phyloP scores from a whole-genome alignment of 169 alveolate species.

The Plasmodium sp. region DNA sequence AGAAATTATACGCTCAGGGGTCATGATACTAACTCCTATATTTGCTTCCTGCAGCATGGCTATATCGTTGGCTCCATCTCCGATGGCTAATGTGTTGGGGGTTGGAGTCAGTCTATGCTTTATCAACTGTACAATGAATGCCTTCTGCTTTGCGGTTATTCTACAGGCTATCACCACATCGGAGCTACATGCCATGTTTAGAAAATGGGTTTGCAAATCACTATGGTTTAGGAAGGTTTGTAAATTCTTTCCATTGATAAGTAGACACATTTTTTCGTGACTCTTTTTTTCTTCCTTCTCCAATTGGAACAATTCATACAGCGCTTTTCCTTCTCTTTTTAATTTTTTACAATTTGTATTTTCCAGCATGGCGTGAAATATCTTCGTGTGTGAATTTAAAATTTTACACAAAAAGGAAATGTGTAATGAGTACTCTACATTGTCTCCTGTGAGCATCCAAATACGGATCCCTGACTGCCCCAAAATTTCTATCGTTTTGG shows the following conservation, averaged over 20 bases:
- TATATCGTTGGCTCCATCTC: constrained; percentile 85
- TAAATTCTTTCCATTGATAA: constrained; percentile 78
- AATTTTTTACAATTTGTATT: constrained; percentile 35
- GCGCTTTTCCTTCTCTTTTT: constrained; percentile 70
- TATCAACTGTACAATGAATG: constrained; percentile 78
- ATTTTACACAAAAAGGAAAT: constrained; percentile 87
- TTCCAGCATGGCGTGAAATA: constrained; percentile 70
- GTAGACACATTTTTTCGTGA: constrained; percentile 80
- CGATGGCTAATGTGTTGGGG: constrained; percentile 84
- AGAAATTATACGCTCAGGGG: constrained; percentile 97
- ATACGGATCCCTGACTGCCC: constrained; percentile 97
- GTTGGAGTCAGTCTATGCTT: constrained; percentile 79
- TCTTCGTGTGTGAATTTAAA: constrained; percentile 78
- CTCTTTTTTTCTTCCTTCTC: constrained; percentile 75
- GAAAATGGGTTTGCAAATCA: constrained; percentile 79
- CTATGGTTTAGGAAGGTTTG: constrained; percentile 75
- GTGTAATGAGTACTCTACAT: constrained; percentile 98
- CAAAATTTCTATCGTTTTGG: constrained; percentile 93
- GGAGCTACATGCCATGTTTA: constrained; percentile 83
- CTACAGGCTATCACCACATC: constrained; percentile 83
- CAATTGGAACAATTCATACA: constrained; percentile 78
- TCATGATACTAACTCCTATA: constrained; percentile 96
- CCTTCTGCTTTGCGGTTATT: constrained; percentile 82
- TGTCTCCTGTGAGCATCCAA: constrained; percentile 99
- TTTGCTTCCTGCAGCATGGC: constrained; percentile 91